These are phyloP conservation scores for Cutaneotrichosporon sp. DNA, from an alignment of 1,284 basidiomycete genomes.

Conservation along the genomic window DNA sequence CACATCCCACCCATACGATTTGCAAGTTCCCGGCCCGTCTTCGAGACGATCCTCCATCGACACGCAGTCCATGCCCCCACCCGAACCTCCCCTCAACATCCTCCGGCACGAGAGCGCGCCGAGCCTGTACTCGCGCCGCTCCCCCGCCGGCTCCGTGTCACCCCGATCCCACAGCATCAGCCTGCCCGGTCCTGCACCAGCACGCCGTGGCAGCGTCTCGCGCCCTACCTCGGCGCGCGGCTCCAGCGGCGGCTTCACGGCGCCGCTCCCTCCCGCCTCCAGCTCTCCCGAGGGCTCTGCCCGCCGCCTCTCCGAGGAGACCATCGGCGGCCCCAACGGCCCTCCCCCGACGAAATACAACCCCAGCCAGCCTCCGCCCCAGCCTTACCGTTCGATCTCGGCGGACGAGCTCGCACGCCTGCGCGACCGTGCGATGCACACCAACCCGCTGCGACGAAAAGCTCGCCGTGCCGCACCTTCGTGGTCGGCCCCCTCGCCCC, in stretches of 20 bases:
- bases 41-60: slow-evolving; percentile 22
- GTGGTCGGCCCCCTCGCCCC: slow-evolving; percentile 44
- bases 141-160: slow-evolving; percentile 45
- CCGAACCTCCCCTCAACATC: slow-evolving; percentile 22
- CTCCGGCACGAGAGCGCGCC: background rate
- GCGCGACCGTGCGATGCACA: slow-evolving; percentile 24
- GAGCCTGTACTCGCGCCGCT: slow-evolving; percentile 26
- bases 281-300: slow-evolving; percentile 27
- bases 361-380: slow-evolving; percentile 30
- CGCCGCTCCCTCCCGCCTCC: background rate
- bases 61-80: slow-evolving; percentile 35
- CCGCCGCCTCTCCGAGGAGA: slow-evolving; percentile 27
- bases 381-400: slow-evolving; percentile 32
- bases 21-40: slow-evolving; percentile 12
- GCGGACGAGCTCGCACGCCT: slow-evolving; percentile 37
- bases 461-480: slow-evolving; percentile 29
- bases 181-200: slow-evolving; percentile 18
- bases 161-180: slow-evolving; percentile 33
- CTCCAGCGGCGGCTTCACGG: background rate
- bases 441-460: slow-evolving; percentile 38
- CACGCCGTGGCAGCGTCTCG: slow-evolving; percentile 18
- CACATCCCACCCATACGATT: slow-evolving; percentile 5
- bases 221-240: slow-evolving; percentile 19
- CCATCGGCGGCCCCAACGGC: background rate
- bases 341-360: slow-evolving; percentile 23